Evolutionary conservation across 441 rosid genomes (phyloP).

Genomic region (Populus tomentosa): DNA sequence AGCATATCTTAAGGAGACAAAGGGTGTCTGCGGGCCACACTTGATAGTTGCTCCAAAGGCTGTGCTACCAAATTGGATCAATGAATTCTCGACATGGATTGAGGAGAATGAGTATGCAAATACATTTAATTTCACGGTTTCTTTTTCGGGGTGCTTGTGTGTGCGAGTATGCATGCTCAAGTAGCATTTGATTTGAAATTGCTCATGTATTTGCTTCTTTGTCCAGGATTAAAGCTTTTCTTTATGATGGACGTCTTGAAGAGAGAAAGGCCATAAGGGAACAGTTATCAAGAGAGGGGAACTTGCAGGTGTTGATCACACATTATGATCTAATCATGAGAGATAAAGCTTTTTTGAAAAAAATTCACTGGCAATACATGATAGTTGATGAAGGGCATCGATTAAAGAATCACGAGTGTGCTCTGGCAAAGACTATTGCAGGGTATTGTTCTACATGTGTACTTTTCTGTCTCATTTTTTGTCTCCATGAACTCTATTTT

Average conservation of each 20-base stretch:
- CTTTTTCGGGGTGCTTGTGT: constrained; percentile 6
- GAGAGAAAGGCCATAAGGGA: constrained; percentile 88
- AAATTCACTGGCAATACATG: constrained; percentile 84
- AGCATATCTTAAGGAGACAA: constrained; percentile 90
- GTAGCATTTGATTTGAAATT: constrained; percentile 16
- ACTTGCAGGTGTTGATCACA: constrained; percentile 78
- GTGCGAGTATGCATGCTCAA: neutral
- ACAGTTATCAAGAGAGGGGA: constrained; percentile 61
- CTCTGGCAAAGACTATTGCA: constrained; percentile 82
- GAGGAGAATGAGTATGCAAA: constrained; percentile 76
- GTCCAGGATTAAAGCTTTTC: constrained; percentile 81
- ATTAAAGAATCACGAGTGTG: constrained; percentile 91
- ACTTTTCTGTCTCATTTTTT: constrained; percentile 8
- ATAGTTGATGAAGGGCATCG: constrained; percentile 99
- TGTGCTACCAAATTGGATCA: constrained; percentile 94
- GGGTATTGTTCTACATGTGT: constrained; percentile 50
- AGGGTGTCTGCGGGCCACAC: constrained; percentile 88
- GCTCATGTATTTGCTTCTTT: constrained; percentile 27
- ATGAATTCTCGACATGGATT: constrained; percentile 92
- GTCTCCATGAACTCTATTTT: neutral
- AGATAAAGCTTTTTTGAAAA: constrained; percentile 90
- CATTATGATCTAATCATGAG: constrained; percentile 97
- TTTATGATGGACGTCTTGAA: constrained; percentile 94
- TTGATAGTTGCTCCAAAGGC: constrained; percentile 99
- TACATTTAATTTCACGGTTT: constrained; percentile 10